Percentiles rank a stretch among this genome's conserved stretches.
Conservation (phyloP, 2,329 filamentous ascomycete species). For the Cladosporium oxysporum region DNA sequence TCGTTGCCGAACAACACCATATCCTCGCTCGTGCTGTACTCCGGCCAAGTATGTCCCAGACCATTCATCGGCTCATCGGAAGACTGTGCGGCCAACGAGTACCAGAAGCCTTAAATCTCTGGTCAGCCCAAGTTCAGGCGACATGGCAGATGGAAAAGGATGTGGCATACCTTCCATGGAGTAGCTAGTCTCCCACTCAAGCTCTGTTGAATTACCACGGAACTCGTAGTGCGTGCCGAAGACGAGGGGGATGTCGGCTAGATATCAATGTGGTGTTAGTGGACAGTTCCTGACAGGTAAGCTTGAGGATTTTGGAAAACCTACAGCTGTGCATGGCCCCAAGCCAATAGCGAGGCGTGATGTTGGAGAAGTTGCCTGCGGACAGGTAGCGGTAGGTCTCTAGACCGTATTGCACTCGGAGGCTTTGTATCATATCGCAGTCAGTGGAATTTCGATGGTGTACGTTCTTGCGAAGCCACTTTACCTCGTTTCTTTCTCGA, state of each 20-base stretch:
- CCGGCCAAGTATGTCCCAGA: slow-evolving; percentile 4
- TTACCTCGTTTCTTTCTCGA: slow-evolving; percentile 1
- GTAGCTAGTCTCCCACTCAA: slow-evolving; percentile 32
- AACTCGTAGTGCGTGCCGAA: slow-evolving; percentile 42
- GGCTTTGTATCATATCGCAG: background rate
- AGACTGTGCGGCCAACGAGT: background rate
- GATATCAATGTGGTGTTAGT: background rate
- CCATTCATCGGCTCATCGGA: background rate
- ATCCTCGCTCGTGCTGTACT: background rate
- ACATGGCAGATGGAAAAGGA: background rate
- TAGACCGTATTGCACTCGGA: slow-evolving; percentile 14
- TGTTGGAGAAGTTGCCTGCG: slow-evolving; percentile 44
- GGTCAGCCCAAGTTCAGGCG: background rate
- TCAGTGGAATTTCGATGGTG: background rate
- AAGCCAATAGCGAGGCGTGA: slow-evolving; percentile 42
- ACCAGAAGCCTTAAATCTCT: background rate
- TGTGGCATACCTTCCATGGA: slow-evolving; percentile 35
- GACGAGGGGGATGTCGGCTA: slow-evolving; percentile 39
- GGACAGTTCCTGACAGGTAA: background rate
- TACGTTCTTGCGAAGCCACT: background rate
- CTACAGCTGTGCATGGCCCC: slow-evolving; percentile 41
- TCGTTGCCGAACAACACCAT: slow-evolving; percentile 13
- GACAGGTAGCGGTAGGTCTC: slow-evolving; percentile 44
- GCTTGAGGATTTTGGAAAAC: background rate
- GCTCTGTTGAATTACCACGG: slow-evolving; percentile 25